Conservation (phyloP, 2,329 filamentous ascomycete genomes). For the Knufia petricola region DNA sequence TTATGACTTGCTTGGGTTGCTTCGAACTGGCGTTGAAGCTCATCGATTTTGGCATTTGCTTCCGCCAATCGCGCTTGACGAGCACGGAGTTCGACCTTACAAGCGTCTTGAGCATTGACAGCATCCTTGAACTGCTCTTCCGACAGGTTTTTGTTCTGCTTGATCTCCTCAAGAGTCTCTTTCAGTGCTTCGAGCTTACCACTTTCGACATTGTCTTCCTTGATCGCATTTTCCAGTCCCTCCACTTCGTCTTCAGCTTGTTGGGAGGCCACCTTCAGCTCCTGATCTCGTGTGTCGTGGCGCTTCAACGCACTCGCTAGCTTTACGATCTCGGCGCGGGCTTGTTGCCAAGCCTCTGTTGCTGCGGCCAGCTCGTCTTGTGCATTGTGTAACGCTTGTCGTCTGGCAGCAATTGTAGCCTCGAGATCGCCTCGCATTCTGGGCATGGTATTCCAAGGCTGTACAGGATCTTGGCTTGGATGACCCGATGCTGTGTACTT, state of each 20-base stretch:
- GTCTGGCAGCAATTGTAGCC: slow-evolving; percentile 51
- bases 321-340: slow-evolving; percentile 41
- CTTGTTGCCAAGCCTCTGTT: slow-evolving; percentile 42
- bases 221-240: slow-evolving; percentile 57
- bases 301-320: slow-evolving; percentile 41
- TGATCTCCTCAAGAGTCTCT: slow-evolving; percentile 47
- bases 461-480: slow-evolving; percentile 43
- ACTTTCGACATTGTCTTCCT: slow-evolving; percentile 52
- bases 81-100: slow-evolving; percentile 32
- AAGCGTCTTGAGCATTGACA: slow-evolving; percentile 33
- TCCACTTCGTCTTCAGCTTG: slow-evolving; percentile 52
- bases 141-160: slow-evolving; percentile 37
- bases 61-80: slow-evolving; percentile 31
- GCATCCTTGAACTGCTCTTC: slow-evolving; percentile 42
- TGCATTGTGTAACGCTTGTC: slow-evolving; percentile 43
- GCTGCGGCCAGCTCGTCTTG: slow-evolving; percentile 43
- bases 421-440: slow-evolving; percentile 75
- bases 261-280: slow-evolving; percentile 50
- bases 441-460: slow-evolving; percentile 44
- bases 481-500: slow-evolving; percentile 41
- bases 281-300: slow-evolving; percentile 38
- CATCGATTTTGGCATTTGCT: slow-evolving; percentile 28
- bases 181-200: slow-evolving; percentile 53
- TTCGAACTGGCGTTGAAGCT: slow-evolving; percentile 29
- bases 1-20: slow-evolving; percentile 9